Conservation (phyloP, 306 rosid genomes). For the Leucaena leucocephala region DNA sequence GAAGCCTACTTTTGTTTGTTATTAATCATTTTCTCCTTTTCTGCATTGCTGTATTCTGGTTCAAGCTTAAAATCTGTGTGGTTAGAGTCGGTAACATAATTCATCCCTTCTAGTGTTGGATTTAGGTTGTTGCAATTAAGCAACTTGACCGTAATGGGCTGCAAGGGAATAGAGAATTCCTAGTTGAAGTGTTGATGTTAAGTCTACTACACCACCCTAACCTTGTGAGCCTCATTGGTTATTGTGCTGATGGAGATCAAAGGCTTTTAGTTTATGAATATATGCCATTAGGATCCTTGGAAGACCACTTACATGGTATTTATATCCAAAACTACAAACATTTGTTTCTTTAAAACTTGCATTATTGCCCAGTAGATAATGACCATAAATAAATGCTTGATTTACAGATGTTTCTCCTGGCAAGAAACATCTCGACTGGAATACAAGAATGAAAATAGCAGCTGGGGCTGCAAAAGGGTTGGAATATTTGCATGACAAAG, state of each 20-base stretch:
- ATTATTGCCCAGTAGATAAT: constrained; percentile 1
- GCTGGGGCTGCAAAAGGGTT: constrained; percentile 94
- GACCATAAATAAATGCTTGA: constrained; percentile 32
- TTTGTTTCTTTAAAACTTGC: neutral
- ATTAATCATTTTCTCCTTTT: constrained; percentile 24
- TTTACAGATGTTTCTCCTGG: constrained; percentile 72
- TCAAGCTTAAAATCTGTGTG: constrained; percentile 2
- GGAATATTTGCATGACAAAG: constrained; percentile 93
- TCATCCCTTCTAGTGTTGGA: constrained; percentile 38
- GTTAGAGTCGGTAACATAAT: constrained; percentile 28
- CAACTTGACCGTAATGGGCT: constrained; percentile 93
- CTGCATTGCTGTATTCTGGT: constrained; percentile 17
- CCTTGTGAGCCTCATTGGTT: constrained; percentile 91
- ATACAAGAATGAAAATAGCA: constrained; percentile 88
- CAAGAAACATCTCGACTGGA: constrained; percentile 82
- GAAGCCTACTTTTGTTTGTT: neutral
- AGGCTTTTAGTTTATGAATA: constrained; percentile 96
- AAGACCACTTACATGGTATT: constrained; percentile 89
- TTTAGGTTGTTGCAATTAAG: constrained; percentile 94
- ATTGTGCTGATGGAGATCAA: constrained; percentile 99
- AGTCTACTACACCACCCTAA: constrained; percentile 93
- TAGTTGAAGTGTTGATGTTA: constrained; percentile 94
- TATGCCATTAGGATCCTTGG: constrained; percentile 88
- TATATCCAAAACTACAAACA: constrained; percentile 1
- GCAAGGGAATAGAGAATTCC: constrained; percentile 97